Percentiles rank a stretch among this genome's conserved stretches.
phyloP scores from a whole-genome alignment of 495 filamentous ascomycete genomes.

The Aspergillus funiculosus region DNA sequence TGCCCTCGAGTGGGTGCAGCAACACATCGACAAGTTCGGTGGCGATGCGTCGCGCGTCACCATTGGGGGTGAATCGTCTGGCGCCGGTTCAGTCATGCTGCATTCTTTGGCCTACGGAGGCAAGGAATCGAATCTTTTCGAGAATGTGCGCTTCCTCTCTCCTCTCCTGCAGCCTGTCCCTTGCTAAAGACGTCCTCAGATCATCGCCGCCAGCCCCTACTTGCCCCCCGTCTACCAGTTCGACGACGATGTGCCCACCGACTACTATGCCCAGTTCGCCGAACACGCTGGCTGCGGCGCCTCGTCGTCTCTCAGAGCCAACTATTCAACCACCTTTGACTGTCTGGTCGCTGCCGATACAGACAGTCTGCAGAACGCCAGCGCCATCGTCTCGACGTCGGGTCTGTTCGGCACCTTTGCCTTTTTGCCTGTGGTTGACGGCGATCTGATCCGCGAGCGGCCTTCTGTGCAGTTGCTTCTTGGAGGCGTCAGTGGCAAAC shows the following conservation, averaged over 20 bases:
- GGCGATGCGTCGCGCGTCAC: conserved; percentile 38
- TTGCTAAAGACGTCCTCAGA: conserved; percentile 23
- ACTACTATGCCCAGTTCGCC: conserved; percentile 53
- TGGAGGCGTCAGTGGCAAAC: conserved; percentile 48
- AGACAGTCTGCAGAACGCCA: conserved; percentile 50
- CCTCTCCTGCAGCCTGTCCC: not conserved
- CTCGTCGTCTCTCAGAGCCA: conserved; percentile 13
- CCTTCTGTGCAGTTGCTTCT: conserved; percentile 48
- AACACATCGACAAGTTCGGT: conserved; percentile 45
- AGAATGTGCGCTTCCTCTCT: conserved; percentile 14
- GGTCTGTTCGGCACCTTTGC: conserved; percentile 49
- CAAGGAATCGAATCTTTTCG: conserved; percentile 13
- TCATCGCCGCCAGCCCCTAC: conserved; percentile 49
- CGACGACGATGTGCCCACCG: conserved; percentile 44
- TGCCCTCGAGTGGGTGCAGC: conserved; percentile 56
- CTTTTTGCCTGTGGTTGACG: conserved; percentile 61
- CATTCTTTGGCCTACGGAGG: conserved; percentile 50
- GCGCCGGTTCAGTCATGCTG: conserved; percentile 45
- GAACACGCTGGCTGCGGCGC: conserved; percentile 45
- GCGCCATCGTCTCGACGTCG: conserved; percentile 40
- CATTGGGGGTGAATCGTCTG: conserved; percentile 36
- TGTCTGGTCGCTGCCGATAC: conserved; percentile 52
- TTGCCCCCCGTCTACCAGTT: conserved; percentile 47
- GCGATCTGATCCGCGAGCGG: conserved; percentile 46
- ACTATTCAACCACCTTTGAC: conserved; percentile 36